These are phyloP conservation scores for Tetrahymena malaccensis DNA, from an alignment of 73 alveolate genomes.

Conservation along the genomic window DNA sequence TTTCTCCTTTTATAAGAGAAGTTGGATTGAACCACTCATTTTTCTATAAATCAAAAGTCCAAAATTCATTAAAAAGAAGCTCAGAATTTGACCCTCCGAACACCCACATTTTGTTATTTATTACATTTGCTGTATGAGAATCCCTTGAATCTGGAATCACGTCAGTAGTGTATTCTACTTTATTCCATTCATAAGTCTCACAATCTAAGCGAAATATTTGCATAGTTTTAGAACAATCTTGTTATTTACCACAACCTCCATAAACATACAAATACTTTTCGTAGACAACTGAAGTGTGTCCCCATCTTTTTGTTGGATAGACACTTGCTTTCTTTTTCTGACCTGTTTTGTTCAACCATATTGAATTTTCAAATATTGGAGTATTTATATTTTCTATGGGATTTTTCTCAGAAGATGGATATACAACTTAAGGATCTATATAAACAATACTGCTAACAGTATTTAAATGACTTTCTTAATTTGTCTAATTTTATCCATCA, in stretches of 20 bases:
- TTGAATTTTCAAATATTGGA: not conserved
- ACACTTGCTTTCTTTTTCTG: conserved; percentile 15
- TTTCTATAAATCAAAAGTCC: conserved; percentile 36
- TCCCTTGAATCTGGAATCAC: conserved; percentile 28
- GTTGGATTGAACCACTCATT: conserved; percentile 16
- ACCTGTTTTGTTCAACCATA: not conserved
- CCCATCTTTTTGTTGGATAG: conserved; percentile 41
- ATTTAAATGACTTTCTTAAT: not conserved
- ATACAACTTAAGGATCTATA: not conserved
- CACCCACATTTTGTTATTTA: conserved; percentile 17
- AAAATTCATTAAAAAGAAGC: conserved; percentile 17
- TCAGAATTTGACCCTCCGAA: conserved; percentile 40
- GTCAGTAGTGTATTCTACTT: conserved; percentile 8
- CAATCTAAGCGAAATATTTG: conserved; percentile 34
- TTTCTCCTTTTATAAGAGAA: not conserved
- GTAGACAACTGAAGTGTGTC: conserved; percentile 36
- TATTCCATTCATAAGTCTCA: conserved; percentile 22
- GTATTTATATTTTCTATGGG: not conserved
- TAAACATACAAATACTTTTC: conserved; percentile 36
- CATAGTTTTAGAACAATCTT: conserved; percentile 10
- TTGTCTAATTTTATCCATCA: not conserved
- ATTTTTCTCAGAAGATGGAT: not conserved
- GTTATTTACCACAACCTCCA: conserved; percentile 38
- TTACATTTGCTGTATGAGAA: conserved; percentile 23
- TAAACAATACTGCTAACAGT: not conserved